Evolutionary conservation across 352 stramenopile genomes (phyloP).

Genomic region (Pythium dissotocum): DNA sequence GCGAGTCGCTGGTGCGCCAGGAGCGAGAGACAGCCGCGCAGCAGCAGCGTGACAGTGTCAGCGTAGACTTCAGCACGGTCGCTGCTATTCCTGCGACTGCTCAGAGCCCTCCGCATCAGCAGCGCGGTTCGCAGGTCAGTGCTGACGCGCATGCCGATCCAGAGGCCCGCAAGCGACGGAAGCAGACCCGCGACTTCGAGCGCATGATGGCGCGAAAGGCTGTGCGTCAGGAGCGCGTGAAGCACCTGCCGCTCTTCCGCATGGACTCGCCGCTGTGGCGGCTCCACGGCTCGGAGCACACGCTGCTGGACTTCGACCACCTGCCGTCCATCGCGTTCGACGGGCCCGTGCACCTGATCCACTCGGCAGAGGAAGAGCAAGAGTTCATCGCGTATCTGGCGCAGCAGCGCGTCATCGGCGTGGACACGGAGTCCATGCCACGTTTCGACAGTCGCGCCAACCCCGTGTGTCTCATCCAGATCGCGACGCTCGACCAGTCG

Average conservation of each 20-base stretch:
- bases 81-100: neutral
- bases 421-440: constrained; percentile 83
- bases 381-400: constrained; percentile 49
- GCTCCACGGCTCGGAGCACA: constrained; percentile 42
- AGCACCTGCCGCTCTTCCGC: constrained; percentile 73
- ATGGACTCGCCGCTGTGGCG: constrained; percentile 51
- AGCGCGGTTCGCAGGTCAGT: neutral
- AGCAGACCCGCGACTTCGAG: constrained; percentile 43
- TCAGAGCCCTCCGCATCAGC: neutral
- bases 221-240: constrained; percentile 47
- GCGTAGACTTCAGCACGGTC: neutral
- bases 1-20: constrained; percentile 26
- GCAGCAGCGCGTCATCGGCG: constrained; percentile 50
- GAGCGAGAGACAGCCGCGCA: constrained; percentile 19
- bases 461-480: constrained; percentile 77
- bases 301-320: constrained; percentile 53
- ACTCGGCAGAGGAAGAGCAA: constrained; percentile 58
- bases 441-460: constrained; percentile 61
- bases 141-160: neutral
- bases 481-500: constrained; percentile 71
- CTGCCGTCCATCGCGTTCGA: constrained; percentile 53
- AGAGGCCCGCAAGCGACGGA: constrained; percentile 13
- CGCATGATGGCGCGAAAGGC: constrained; percentile 57
- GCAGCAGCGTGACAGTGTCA: neutral
- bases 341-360: constrained; percentile 59